Percentiles rank a stretch among this genome's conserved stretches.
Evolutionary conservation across 345 rosid genomes (phyloP).

Genomic region (Gossypium arboreum): DNA sequence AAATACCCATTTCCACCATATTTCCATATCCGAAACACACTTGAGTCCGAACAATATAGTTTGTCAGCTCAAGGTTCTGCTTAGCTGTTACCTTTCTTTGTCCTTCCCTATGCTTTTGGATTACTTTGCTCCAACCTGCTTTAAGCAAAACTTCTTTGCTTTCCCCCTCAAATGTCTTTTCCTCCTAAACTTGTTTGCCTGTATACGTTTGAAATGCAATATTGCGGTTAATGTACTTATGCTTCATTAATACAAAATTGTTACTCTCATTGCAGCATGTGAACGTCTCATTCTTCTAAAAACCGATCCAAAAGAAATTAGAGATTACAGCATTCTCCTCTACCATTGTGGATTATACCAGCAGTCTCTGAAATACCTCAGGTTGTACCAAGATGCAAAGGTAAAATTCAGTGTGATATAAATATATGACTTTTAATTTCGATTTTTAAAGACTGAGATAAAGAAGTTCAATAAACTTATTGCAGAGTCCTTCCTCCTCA

Average conservation of each 20-base stretch:
- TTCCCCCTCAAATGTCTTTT: not conserved
- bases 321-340: slow-evolving; percentile 67
- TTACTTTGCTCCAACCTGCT: not conserved
- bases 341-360: slow-evolving; percentile 61
- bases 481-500: slow-evolving; percentile 29
- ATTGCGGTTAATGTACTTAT: not conserved
- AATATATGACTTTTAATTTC: not conserved
- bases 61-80: not conserved
- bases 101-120: not conserved
- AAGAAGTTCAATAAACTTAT: not conserved
- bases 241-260: not conserved
- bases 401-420: slow-evolving; percentile 22
- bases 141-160: not conserved
- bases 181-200: not conserved
- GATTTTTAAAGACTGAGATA: not conserved
- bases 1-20: not conserved
- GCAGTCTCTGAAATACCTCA: slow-evolving; percentile 45
- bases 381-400: slow-evolving; percentile 37
- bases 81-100: not conserved
- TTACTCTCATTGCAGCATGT: slow-evolving; percentile 42
- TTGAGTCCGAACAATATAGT: not conserved
- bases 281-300: slow-evolving; percentile 58
- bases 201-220: not conserved
- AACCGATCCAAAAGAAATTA: slow-evolving; percentile 46
- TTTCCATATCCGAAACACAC: not conserved